These are phyloP conservation scores for Capsicum chinense DNA, from an alignment of 257 asterid species.

Conservation along the genomic window DNA sequence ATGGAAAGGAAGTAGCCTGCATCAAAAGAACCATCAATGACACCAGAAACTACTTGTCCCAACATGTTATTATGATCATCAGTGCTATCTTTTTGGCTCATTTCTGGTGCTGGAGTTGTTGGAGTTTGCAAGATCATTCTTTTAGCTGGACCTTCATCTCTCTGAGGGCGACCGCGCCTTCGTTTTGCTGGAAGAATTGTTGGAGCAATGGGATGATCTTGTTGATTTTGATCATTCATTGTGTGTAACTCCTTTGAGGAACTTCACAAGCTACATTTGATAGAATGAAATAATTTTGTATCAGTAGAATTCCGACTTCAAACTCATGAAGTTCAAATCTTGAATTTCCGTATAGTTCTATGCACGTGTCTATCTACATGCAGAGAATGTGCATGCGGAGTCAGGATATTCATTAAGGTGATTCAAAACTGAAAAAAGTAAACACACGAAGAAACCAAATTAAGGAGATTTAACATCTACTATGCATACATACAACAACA, in stretches of 20 bases:
- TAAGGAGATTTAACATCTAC: too few species aligned
- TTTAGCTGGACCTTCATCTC: constrained; percentile 25
- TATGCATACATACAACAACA: too few species aligned
- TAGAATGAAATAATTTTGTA: neutral
- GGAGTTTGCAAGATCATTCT: constrained; percentile 13
- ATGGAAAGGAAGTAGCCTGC: constrained; percentile 37
- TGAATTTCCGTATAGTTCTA: too few species aligned
- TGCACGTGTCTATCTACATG: too few species aligned
- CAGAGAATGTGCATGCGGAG: too few species aligned
- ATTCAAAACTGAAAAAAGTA: too few species aligned
- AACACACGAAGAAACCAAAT: too few species aligned
- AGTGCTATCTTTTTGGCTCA: constrained; percentile 17
- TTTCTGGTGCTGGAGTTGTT: constrained; percentile 25
- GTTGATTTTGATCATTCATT: constrained; percentile 23
- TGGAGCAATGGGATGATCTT: neutral
- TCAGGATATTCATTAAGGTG: too few species aligned
- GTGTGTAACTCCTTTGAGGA: neutral
- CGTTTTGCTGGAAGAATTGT: constrained; percentile 31
- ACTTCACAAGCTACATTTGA: neutral
- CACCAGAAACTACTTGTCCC: constrained; percentile 34
- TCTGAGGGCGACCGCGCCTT: constrained; percentile 33
- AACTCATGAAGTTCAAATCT: too few species aligned
- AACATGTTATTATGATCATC: constrained; percentile 23
- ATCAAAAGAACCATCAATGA: constrained; percentile 34
- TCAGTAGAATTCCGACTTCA: neutral